Base-by-base conservation (phyloP, 2,329 filamentous ascomycete species). In the Metarhizium brunneum region DNA sequence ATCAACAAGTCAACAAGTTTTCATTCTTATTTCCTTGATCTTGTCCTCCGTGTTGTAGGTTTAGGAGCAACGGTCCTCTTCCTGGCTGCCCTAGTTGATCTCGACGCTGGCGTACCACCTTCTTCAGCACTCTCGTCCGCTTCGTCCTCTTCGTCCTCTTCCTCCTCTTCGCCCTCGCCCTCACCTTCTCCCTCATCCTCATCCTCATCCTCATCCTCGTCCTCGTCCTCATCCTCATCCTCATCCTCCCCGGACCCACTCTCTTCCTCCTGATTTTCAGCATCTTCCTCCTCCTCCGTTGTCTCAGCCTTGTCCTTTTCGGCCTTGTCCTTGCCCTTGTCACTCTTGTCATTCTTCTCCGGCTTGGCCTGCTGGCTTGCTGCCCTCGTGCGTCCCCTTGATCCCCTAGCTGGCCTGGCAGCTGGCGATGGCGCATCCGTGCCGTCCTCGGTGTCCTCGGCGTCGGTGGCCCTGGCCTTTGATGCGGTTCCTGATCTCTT, bases 361-460 rank as follows among this genome's bases (percentile, higher is more conserved):
- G 66, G 62, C 61, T 75, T 76, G 13, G 70, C 73, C 53, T 59
- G 57, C 47, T 74, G 73, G 29, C 71, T 73, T 13, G 71, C 71
- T 0, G 70, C 72, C 50, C 76, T 72, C 61, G 76, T 76, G 59
- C 73, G 69, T 57, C 76, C 70, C 56, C 75, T 65, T 1, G 71
- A 67, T n/a, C 71, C 71, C 56, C 76, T 71, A 10, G 72, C 74
- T 20, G 72, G 66, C 61, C 70, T 74, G 18, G 61, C 55, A 4
- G 60, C 60, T 5, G 69, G 69, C 54, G 73, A 69, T 48, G 64
- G 61, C 43, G 70, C 63, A 59, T 76, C 74, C 54, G 75, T 70
- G 59, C 70, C 67, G 53, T 79, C 72, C 62, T 77, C 69, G 13
- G 73, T 79, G 54, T 77, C 78, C 11, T 79, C 77, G 5, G 75